phyloP scores from a whole-genome alignment of 1,284 basidiomycete species.

The Crepidotus sp. region DNA sequence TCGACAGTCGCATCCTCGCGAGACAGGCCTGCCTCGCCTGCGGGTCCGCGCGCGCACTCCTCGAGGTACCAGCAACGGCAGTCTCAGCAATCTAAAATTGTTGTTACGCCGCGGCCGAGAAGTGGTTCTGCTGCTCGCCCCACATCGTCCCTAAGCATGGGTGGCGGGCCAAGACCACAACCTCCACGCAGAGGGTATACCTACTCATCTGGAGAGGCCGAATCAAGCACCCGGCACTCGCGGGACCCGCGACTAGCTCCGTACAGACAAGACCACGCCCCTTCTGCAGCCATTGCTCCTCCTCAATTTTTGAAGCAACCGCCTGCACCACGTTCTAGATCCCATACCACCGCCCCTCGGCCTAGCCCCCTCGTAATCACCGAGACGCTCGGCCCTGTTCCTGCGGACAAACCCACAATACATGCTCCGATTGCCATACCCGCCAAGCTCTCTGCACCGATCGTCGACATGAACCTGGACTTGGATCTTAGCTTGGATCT shows the following conservation, averaged over 20 bases:
- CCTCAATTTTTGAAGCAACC: conserved; percentile 9
- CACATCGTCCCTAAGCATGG: conserved; percentile 18
- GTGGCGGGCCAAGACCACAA: conserved; percentile 23
- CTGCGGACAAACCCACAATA: conserved; percentile 16
- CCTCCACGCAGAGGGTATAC: conserved; percentile 31
- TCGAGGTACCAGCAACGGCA: conserved; percentile 8
- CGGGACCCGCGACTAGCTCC: conserved; percentile 3
- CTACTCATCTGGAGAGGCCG: conserved; percentile 13
- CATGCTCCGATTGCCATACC: conserved; percentile 22
- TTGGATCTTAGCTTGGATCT: conserved; percentile 12
- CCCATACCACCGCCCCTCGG: conserved; percentile 1
- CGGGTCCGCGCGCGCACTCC: conserved; percentile 30
- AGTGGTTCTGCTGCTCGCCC: conserved; percentile 18
- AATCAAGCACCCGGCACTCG: conserved; percentile 5
- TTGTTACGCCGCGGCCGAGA: conserved; percentile 12
- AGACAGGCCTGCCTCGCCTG: conserved; percentile 40
- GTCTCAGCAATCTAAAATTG: conserved; percentile 12
- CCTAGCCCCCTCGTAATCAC: conserved; percentile 1
- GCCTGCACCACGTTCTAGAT: conserved; percentile 5
- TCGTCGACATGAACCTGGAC: conserved; percentile 18
- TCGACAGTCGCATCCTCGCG: conserved; percentile 24
- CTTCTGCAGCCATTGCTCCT: background rate
- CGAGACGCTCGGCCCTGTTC: conserved; percentile 4
- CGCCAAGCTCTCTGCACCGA: conserved; percentile 10
- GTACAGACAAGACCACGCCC: background rate